phyloP scores from a whole-genome alignment of 1,284 basidiomycete species.

The Leccinum cinnamomeum region DNA sequence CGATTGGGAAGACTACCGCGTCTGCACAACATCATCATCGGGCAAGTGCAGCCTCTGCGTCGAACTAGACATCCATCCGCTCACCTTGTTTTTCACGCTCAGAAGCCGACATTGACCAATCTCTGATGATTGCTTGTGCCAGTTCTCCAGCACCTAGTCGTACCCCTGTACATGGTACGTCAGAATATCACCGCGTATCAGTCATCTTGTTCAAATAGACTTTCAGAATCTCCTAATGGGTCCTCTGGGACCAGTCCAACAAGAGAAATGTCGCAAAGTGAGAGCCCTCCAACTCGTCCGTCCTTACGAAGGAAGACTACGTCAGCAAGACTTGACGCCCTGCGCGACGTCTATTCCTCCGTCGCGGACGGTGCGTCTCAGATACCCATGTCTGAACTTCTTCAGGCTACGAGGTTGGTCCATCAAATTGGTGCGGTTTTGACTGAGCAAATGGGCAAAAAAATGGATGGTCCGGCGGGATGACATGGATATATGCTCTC shows the following conservation, averaged over 20 bases:
- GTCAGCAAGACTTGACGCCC: constrained; percentile 35
- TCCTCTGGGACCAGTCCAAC: neutral
- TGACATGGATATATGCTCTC: neutral
- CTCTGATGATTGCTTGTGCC: constrained; percentile 9
- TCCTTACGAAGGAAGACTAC: constrained; percentile 33
- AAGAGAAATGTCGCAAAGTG: constrained; percentile 12
- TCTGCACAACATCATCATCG: constrained; percentile 27
- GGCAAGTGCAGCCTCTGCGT: constrained; percentile 17
- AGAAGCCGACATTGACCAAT: constrained; percentile 29
- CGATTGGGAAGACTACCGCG: constrained; percentile 35
- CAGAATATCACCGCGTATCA: neutral
- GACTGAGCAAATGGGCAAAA: constrained; percentile 39
- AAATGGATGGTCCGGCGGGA: constrained; percentile 17
- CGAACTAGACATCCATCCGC: neutral
- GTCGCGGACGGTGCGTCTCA: constrained; percentile 40
- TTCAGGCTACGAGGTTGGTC: constrained; percentile 38
- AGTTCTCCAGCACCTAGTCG: constrained; percentile 9
- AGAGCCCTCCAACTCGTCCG: constrained; percentile 10
- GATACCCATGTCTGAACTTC: constrained; percentile 38
- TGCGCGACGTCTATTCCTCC: constrained; percentile 37
- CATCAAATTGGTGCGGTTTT: constrained; percentile 39
- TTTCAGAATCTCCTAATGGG: neutral
- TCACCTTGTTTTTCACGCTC: neutral
- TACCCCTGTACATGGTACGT: constrained; percentile 11
- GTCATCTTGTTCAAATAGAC: neutral